Conservation (phyloP, 2,329 filamentous ascomycete genomes). For the Alternaria infectoria region DNA sequence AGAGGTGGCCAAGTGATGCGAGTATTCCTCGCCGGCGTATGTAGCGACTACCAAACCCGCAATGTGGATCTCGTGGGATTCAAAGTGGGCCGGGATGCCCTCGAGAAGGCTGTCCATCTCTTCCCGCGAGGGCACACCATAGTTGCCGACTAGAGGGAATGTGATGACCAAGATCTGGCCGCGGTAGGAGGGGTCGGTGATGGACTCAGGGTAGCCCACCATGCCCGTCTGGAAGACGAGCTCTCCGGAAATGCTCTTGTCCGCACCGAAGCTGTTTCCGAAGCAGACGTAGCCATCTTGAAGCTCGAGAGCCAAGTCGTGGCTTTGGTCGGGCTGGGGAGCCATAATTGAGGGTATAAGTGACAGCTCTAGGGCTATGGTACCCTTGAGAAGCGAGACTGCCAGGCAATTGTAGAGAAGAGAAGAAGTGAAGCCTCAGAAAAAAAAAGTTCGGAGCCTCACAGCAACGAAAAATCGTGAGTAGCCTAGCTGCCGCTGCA, state of each 20-base stretch:
- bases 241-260: slow-evolving; percentile 94
- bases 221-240: slow-evolving; percentile 99
- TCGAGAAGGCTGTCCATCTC: slow-evolving; percentile 82
- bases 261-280: slow-evolving; percentile 94
- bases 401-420: slow-evolving; percentile 37
- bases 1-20: slow-evolving; percentile 88
- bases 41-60: slow-evolving; percentile 88
- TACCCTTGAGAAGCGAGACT: slow-evolving; percentile 41
- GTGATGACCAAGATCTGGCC: slow-evolving; percentile 96
- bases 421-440: slow-evolving; percentile 20
- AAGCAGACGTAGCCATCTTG: slow-evolving; percentile 90
- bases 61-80: slow-evolving; percentile 91
- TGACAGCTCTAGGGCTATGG: slow-evolving; percentile 44
- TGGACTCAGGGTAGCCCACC: slow-evolving; percentile 96
- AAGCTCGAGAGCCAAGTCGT: slow-evolving; percentile 85
- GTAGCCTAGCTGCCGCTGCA: slow-evolving; percentile 11
- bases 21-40: slow-evolving; percentile 94
- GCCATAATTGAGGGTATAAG: slow-evolving; percentile 39
- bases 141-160: slow-evolving; percentile 95
- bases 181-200: slow-evolving; percentile 86
- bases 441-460: slow-evolving; percentile 24
- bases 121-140: slow-evolving; percentile 90
- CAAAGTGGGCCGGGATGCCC: slow-evolving; percentile 90
- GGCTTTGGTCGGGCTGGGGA: slow-evolving; percentile 49
- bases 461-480: slow-evolving; percentile 9